Conservation (phyloP, 805 yeast genomes). For the Saccharomycopsis guyanensis region DNA sequence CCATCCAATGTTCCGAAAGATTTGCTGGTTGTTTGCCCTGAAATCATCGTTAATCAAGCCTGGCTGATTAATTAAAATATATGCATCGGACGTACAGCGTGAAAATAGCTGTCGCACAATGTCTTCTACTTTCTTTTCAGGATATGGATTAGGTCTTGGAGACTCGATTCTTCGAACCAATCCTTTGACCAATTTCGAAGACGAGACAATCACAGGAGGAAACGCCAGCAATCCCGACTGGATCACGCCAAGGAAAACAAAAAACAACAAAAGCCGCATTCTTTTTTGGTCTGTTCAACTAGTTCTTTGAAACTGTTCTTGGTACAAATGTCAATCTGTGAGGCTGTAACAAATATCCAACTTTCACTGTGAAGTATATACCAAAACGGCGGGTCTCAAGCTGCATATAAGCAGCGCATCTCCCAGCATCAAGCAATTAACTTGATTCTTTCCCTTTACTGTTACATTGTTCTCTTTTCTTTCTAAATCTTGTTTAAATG, state of each 20-base stretch:
- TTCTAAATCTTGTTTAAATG: too few species aligned
- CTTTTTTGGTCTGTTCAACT: too few species aligned
- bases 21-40: slow-evolving; percentile 29
- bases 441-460: too few species aligned
- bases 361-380: too few species aligned
- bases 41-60: slow-evolving; percentile 44
- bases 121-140: slow-evolving; percentile 26
- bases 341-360: too few species aligned
- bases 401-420: too few species aligned
- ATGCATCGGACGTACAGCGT: slow-evolving; percentile 48
- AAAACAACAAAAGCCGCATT: not conserved
- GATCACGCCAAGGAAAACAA: not conserved
- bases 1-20: slow-evolving; percentile 43
- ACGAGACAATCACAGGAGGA: slow-evolving; percentile 19
- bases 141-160: slow-evolving; percentile 21
- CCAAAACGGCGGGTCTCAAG: too few species aligned
- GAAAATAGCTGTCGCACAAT: slow-evolving; percentile 29
- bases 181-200: slow-evolving; percentile 16
- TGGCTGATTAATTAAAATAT: slow-evolving; percentile 47
- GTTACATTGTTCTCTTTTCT: too few species aligned
- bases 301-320: too few species aligned
- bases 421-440: too few species aligned
- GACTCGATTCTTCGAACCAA: slow-evolving; percentile 7
- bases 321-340: too few species aligned
- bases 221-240: not conserved